Conservation (phyloP, 257 asterid genomes). For the Ligustrum vulgare region DNA sequence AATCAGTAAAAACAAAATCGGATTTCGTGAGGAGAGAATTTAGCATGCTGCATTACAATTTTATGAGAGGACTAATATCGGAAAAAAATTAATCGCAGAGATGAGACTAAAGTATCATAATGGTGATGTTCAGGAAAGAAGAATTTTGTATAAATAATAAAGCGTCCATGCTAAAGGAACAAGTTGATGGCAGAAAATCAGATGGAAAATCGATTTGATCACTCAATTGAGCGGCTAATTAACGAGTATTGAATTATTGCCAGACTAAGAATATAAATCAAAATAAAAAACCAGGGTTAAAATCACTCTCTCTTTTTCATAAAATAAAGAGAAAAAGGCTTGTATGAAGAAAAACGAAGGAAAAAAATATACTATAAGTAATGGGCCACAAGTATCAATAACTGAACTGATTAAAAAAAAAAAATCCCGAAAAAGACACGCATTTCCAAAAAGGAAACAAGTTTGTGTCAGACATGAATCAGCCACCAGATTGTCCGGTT, state of each 20-base stretch:
- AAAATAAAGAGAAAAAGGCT: neutral
- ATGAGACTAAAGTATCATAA: neutral
- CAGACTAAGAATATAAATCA: neutral
- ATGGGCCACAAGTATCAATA: neutral
- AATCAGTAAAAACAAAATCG: slow-evolving; percentile 2
- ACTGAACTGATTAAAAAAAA: neutral
- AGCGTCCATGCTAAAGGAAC: too few species aligned
- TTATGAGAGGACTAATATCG: neutral
- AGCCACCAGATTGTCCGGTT: neutral
- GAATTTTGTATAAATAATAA: too few species aligned
- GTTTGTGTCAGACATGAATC: neutral
- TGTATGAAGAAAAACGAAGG: neutral
- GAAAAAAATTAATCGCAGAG: neutral
- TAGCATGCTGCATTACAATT: neutral
- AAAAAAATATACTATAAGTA: neutral
- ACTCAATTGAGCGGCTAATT: neutral
- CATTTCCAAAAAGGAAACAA: neutral
- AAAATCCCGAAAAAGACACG: neutral
- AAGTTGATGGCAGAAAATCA: neutral
- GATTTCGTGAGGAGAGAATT: slow-evolving; percentile 3
- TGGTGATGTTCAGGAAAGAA: neutral
- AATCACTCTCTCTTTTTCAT: neutral
- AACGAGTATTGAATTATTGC: neutral
- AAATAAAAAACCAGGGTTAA: neutral
- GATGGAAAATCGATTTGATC: neutral